Evolutionary conservation across 345 rosid species (phyloP).

Genomic region (Lagerstroemia speciosa): DNA sequence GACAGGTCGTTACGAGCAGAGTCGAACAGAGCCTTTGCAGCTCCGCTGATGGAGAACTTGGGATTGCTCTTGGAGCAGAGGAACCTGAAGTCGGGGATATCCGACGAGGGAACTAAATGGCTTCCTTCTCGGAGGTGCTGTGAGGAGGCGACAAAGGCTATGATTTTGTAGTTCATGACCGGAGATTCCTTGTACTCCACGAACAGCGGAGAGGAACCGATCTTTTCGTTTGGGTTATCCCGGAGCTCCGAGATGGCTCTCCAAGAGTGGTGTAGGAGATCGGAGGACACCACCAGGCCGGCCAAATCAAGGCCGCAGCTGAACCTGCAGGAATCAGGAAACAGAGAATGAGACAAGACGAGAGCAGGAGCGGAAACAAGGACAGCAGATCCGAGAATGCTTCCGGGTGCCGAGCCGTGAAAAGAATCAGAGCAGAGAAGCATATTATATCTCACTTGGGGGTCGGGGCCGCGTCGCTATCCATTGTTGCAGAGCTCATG

Average conservation of each 20-base stretch:
- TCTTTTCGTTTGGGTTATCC: slow-evolving; percentile 7
- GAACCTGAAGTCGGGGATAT: slow-evolving; percentile 27
- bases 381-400: neutral
- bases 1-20: slow-evolving; percentile 18
- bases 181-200: slow-evolving; percentile 12
- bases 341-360: neutral
- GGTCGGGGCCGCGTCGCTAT: neutral
- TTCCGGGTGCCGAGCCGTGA: neutral
- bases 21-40: slow-evolving; percentile 31
- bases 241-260: slow-evolving; percentile 20
- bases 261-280: slow-evolving; percentile 33
- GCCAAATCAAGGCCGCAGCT: slow-evolving; percentile 33
- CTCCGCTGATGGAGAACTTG: slow-evolving; percentile 29
- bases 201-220: slow-evolving; percentile 2
- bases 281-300: slow-evolving; percentile 39
- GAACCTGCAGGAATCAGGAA: slow-evolving; percentile 20
- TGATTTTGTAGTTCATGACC: slow-evolving; percentile 10
- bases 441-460: neutral
- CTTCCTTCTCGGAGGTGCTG: slow-evolving; percentile 10
- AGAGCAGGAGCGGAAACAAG: neutral
- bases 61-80: slow-evolving; percentile 27
- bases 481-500: neutral
- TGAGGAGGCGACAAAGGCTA: slow-evolving; percentile 34
- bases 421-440: neutral
- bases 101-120: slow-evolving; percentile 20